phyloP scores from a whole-genome alignment of 805 yeast species.

The Priceomyces haplophilus region DNA sequence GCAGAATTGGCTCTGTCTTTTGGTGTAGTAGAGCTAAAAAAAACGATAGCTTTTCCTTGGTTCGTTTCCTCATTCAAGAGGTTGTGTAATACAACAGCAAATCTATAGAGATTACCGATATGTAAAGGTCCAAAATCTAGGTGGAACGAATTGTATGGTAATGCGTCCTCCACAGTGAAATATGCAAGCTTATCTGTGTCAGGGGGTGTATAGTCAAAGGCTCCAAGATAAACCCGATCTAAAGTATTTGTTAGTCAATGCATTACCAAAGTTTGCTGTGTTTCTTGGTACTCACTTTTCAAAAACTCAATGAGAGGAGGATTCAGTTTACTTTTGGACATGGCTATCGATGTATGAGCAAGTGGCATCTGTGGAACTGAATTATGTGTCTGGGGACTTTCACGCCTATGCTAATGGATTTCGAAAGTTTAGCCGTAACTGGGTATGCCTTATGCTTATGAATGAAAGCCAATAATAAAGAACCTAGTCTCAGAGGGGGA shows the following conservation, averaged over 20 bases:
- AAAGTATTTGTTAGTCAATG: conserved; percentile 26
- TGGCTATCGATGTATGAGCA: conserved; percentile 1
- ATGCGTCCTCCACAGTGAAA: conserved; percentile 88
- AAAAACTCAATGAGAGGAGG: conserved; percentile 43
- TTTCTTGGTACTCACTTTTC: conserved; percentile 34
- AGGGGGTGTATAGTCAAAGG: conserved; percentile 74
- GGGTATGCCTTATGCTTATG: neutral
- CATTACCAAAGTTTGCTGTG: neutral
- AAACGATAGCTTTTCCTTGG: conserved; percentile 84
- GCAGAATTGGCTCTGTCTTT: conserved; percentile 91
- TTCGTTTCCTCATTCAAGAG: conserved; percentile 82
- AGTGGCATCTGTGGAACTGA: neutral
- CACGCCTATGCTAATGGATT: neutral
- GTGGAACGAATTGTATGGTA: conserved; percentile 93
- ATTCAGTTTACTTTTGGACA: conserved; percentile 17
- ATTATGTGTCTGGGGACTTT: neutral
- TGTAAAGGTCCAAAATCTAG: conserved; percentile 96
- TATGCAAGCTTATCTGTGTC: conserved; percentile 75
- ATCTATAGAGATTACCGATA: conserved; percentile 87
- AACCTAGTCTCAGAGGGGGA: neutral
- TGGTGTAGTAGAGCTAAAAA: conserved; percentile 80
- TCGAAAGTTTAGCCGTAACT: neutral
- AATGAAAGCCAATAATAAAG: neutral
- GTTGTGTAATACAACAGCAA: conserved; percentile 92
- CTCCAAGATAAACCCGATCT: conserved; percentile 82